Evolutionary conservation across 441 rosid species (phyloP).

Genomic region (Eruca vesicaria): DNA sequence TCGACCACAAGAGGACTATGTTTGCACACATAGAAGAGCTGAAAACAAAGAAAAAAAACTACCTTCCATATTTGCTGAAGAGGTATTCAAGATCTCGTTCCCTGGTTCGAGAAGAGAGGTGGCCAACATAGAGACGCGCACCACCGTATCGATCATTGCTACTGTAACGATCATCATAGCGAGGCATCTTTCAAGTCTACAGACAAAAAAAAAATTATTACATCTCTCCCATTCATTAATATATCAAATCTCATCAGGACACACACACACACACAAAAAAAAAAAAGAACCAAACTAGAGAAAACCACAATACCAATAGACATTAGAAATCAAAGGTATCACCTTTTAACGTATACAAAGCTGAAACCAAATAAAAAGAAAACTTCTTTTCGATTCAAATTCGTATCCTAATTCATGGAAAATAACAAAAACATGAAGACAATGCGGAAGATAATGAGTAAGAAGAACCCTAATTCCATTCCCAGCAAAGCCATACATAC

Average conservation of each 20-base stretch:
- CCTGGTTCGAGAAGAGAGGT: slow-evolving; percentile 54
- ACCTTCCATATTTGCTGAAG: slow-evolving; percentile 79
- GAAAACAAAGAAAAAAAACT: neutral
- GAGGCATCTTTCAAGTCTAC: slow-evolving; percentile 50
- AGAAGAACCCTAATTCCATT: neutral
- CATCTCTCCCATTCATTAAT: neutral
- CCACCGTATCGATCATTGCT: slow-evolving; percentile 30
- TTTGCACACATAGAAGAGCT: no score
- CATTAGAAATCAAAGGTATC: neutral
- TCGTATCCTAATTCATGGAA: neutral
- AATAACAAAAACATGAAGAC: neutral
- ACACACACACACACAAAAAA: neutral
- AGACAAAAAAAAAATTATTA: neutral
- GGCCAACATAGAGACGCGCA: slow-evolving; percentile 63
- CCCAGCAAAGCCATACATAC: neutral
- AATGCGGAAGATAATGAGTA: neutral
- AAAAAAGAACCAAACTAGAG: neutral
- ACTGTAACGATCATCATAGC: slow-evolving; percentile 50
- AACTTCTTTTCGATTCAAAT: neutral
- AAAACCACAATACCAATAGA: neutral
- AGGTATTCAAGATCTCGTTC: slow-evolving; percentile 66
- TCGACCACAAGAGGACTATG: neutral
- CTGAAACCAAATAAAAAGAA: neutral
- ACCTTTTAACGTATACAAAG: neutral
- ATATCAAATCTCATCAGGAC: neutral